Conservation (phyloP, 805 yeast species). For the Barnettozyma populi region DNA sequence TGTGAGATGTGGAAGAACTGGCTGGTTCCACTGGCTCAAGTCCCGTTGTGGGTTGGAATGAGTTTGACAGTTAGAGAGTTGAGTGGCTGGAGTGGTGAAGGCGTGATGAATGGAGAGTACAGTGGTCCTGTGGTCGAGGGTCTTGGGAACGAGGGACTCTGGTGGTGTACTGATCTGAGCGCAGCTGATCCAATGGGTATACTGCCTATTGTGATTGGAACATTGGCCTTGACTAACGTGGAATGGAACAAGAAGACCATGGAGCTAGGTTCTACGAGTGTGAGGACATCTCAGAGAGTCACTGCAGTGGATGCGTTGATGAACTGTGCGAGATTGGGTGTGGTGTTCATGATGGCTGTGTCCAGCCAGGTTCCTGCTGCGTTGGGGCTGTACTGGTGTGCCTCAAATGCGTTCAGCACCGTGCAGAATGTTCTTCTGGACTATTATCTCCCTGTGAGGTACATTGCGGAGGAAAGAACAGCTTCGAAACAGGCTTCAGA, state of each 20-base stretch:
- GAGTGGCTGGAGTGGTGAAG: conserved; percentile 47
- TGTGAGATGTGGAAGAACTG: conserved; percentile 81
- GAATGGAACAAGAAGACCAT: conserved; percentile 78
- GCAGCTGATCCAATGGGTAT: conserved; percentile 54
- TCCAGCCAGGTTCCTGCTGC: conserved; percentile 85
- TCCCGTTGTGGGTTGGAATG: conserved; percentile 83
- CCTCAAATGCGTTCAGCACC: conserved; percentile 74
- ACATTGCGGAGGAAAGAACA: conserved; percentile 10
- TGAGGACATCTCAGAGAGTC: conserved; percentile 41
- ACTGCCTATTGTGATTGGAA: conserved; percentile 69
- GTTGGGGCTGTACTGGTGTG: conserved; percentile 81
- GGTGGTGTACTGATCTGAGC: conserved; percentile 59
- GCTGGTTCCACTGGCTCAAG: conserved; percentile 70
- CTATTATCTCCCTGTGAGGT: conserved; percentile 23
- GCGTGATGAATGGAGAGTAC: conserved; percentile 36
- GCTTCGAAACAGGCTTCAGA: conserved; percentile 5
- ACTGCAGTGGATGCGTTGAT: conserved; percentile 60
- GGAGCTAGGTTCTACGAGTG: conserved; percentile 33
- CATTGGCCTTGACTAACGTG: conserved; percentile 65
- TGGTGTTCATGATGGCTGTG: conserved; percentile 76
- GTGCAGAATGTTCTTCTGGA: conserved; percentile 72
- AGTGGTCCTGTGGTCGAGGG: conserved; percentile 43
- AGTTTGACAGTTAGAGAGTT: conserved; percentile 69
- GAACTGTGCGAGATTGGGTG: conserved; percentile 67
- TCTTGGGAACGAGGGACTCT: conserved; percentile 47